Evolutionary conservation across 2,329 filamentous ascomycete species (phyloP), one percentile per base, ranked within the genome.

Genomic region (Nothopassalora personata): DNA sequence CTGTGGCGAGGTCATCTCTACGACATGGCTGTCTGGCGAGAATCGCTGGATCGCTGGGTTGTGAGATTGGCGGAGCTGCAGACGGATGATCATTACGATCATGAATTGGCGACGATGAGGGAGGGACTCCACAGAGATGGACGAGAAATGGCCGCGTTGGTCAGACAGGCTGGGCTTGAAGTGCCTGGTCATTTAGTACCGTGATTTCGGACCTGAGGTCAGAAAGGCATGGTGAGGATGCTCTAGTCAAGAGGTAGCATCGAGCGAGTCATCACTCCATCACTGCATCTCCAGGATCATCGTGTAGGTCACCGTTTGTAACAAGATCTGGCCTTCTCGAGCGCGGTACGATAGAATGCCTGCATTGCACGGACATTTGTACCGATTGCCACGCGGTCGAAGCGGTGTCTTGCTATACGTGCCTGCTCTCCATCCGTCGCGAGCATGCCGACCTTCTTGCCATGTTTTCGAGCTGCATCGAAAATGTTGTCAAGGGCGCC

Each of bases 391-490:
- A 81, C 76, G 73, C 81, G 78, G 60, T 82, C 78, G 64, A 81
- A 76, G 58, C 74, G 76, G 71, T 82, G 81, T 11, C 76, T 76
- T 19, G 76, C 76, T 2, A 74, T 74, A 55, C 76, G 73, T 4
- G 80, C 80, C 1, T 77, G 78, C 19, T 76, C 74, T 53, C 76
- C 77, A 53, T 81, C 73, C 59, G 80, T 79, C 0, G 76, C 74
- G 73, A 82, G 74, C 1, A 78, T 74, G 0, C 83, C 87, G 5
- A 80, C 81, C 75, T 86, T 87, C 74, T 88, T 89, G 19, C 85
- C 86, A 10, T 86, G 80, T 61, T 78, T 80, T 54, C 79, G 77
- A 3, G 83, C 81, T 2, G 86, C 85, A 11, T 75, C 75, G 9
- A 85, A 75, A 56, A 83, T 80, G 47, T 70, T 74, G 19, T 77